phyloP scores from a whole-genome alignment of 2,329 filamentous ascomycete species.

The Fusarium goolgardi region DNA sequence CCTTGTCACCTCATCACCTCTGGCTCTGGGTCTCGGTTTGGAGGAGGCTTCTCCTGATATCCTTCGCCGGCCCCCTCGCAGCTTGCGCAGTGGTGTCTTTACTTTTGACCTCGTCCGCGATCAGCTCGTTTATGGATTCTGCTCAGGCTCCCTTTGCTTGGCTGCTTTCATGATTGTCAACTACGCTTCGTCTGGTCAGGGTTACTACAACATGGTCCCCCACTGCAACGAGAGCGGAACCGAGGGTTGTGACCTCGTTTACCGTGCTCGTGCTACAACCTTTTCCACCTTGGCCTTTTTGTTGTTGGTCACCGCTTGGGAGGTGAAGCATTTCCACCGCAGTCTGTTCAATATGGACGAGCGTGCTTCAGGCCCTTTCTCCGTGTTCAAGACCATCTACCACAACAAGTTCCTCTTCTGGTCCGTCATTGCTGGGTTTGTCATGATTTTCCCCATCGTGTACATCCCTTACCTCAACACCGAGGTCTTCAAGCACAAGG shows the following conservation, averaged over 20 bases:
- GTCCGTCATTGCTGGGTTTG: conserved; percentile 69
- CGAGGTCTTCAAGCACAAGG: conserved; percentile 75
- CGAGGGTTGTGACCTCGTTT: conserved; percentile 65
- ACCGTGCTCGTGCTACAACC: conserved; percentile 73
- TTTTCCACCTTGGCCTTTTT: conserved; percentile 77
- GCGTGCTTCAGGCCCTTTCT: conserved; percentile 60
- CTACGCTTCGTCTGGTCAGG: conserved; percentile 60
- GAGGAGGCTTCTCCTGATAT: conserved; percentile 77
- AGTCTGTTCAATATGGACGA: conserved; percentile 76
- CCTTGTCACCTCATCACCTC: conserved; percentile 76
- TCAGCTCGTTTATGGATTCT: conserved; percentile 73
- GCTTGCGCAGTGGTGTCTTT: conserved; percentile 70
- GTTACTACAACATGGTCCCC: conserved; percentile 61
- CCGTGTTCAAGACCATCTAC: conserved; percentile 71
- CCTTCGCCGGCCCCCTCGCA: conserved; percentile 72
- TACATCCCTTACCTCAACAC: conserved; percentile 76
- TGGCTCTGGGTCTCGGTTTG: conserved; percentile 78
- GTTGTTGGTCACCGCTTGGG: conserved; percentile 76
- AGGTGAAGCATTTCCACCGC: conserved; percentile 77
- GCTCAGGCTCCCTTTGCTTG: conserved; percentile 72
- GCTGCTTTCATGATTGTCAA: conserved; percentile 70
- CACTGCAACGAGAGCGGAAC: conserved; percentile 69
- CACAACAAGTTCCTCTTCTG: conserved; percentile 76
- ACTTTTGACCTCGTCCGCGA: conserved; percentile 73
- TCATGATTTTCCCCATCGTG: conserved; percentile 70